These are phyloP conservation scores for Sporothrix humicola DNA, from an alignment of 2,329 filamentous ascomycete species.

Conservation along the genomic window DNA sequence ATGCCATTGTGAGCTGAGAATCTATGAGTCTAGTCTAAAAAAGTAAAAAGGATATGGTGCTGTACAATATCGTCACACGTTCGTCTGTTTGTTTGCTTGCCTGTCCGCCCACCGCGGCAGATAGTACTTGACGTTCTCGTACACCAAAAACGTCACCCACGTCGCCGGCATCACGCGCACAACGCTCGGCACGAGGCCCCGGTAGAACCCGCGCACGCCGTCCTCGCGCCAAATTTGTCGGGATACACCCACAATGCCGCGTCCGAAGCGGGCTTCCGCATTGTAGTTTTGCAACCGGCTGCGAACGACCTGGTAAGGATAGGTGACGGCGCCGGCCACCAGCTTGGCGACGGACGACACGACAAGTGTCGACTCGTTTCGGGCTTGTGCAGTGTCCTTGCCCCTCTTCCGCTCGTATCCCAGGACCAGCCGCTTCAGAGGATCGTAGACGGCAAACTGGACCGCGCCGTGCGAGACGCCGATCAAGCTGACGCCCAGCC, in stretches of 20 bases:
- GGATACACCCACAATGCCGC: constrained; percentile 72
- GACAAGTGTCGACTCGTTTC: constrained; percentile 77
- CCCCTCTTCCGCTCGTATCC: no score
- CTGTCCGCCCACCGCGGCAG: constrained; percentile 54
- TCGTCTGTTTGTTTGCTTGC: no score
- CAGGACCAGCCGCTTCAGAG: constrained; percentile 53
- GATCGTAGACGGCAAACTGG: constrained; percentile 95
- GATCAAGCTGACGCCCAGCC: constrained; percentile 79
- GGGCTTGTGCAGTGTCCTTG: constrained; percentile 51
- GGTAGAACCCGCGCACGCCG: constrained; percentile 84
- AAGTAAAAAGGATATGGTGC: no score
- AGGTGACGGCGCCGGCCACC: constrained; percentile 86
- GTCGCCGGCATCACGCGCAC: constrained; percentile 90
- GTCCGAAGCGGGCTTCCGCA: constrained; percentile 74
- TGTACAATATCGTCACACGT: no score
- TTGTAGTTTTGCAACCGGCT: constrained; percentile 89
- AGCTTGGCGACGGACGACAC: constrained; percentile 84
- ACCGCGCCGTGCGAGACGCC: constrained; percentile 92
- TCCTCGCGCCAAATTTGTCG: constrained; percentile 78
- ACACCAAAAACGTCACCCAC: constrained; percentile 95
- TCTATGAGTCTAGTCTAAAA: no score
- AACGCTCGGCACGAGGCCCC: constrained; percentile 86
- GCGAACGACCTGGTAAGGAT: constrained; percentile 92
- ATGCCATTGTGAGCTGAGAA: not conserved
- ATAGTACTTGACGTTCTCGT: constrained; percentile 87